Base-by-base conservation (phyloP, 2,329 filamentous ascomycete species). In the Trichoderma aggressivum region DNA sequence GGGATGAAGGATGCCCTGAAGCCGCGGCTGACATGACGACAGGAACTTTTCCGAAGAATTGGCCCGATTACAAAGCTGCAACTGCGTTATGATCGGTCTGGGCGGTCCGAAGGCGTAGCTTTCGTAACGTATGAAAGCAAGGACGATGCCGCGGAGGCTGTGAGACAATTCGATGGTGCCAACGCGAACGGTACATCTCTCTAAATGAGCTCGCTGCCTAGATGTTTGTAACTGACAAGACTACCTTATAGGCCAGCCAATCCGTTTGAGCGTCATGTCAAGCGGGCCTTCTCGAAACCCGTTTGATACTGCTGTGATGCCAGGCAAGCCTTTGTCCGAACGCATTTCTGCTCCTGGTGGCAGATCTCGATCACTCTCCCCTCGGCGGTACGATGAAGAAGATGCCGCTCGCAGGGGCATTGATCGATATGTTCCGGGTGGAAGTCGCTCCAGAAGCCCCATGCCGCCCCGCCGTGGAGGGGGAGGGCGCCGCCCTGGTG, bases 11-110 rank as follows among this genome's bases (percentile, higher is more conserved):
- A 11, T 7, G 11, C 12, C 39, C 59, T 80, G 34, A 12, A 3
- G 53, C 16, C 26, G 4, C 34, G 21, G 26, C 60, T 58, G 34
- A 71, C n/a, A 21, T 30, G 30, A 83, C 30, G 82, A 16, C 74
- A 97, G 93, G 92, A 92, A 74, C 87, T 97, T 3, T 97, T 97
- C 80, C 85, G 83, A 73, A 88, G 90, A 76, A 95, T 97, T 74
- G 94, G 93, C 28, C 89, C 89, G 2, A 86, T 97, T 56, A 75
- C 83, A 28, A 89, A 88, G 74, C 85, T 96, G 39, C 87, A 91
- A 70, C 86, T 98, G 47, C 84, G 90, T 72, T 98, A 97, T 79
- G 94, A 98, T 81, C 91, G 94, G 76, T 92, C 93, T 72, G 94
- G 94, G 70, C 92, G 94, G 77, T 97, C 94, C 2, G 91, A 94